phyloP scores from a whole-genome alignment of 257 asterid genomes.

The Ehretia macrophylla region DNA sequence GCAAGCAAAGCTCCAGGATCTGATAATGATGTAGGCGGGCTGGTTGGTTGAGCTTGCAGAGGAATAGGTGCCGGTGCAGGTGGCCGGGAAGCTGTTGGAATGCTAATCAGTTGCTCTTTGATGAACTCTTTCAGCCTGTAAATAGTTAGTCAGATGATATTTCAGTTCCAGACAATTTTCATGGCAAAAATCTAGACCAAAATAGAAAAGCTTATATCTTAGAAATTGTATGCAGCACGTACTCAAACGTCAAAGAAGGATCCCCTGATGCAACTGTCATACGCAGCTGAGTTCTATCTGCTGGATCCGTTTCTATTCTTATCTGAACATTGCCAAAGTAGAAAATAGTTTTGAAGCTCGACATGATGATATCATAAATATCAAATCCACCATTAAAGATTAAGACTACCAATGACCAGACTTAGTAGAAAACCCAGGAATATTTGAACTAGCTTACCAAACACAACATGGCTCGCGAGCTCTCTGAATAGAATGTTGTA shows the following conservation, averaged over 20 bases:
- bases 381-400: background rate
- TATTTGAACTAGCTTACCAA: conserved; percentile 54
- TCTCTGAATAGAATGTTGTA: conserved; percentile 86
- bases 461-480: conserved; percentile 86
- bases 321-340: conserved; percentile 32
- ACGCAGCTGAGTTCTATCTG: conserved; percentile 91
- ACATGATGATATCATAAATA: background rate
- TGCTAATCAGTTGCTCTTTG: conserved; percentile 66
- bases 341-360: background rate
- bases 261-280: conserved; percentile 91
- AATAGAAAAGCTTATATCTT: background rate
- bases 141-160: background rate
- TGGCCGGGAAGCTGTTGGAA: conserved; percentile 50
- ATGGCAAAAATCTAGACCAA: background rate
- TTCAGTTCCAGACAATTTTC: background rate
- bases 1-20: conserved; percentile 88
- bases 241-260: conserved; percentile 78
- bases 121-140: conserved; percentile 76
- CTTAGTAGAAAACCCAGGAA: background rate
- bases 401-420: too few species aligned
- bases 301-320: conserved; percentile 95
- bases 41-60: conserved; percentile 49
- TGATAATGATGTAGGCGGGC: conserved; percentile 42
- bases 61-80: conserved; percentile 42
- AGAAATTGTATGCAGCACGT: conserved; percentile 19